Evolutionary conservation across 2,329 filamentous ascomycete genomes (phyloP).

Genomic region (Cercospora sp.): DNA sequence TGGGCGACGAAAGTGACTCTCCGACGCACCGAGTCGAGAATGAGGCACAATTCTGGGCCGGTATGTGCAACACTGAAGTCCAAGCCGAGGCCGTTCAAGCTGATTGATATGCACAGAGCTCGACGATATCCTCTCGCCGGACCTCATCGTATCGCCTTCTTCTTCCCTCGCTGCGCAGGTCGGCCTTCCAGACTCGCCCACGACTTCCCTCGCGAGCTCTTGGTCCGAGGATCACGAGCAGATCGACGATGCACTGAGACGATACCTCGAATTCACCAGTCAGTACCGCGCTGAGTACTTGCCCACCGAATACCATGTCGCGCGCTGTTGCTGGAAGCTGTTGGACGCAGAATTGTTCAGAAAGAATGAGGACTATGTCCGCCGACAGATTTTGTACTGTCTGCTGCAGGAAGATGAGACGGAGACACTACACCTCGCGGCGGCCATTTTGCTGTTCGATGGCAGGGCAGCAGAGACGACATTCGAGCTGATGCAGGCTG

Average conservation of each 20-base stretch:
- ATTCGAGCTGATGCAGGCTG: constrained; percentile 83
- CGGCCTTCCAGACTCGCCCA: neutral
- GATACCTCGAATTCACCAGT: constrained; percentile 77
- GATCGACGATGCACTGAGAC: constrained; percentile 83
- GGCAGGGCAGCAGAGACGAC: constrained; percentile 74
- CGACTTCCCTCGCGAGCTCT: constrained; percentile 40
- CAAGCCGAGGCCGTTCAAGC: neutral
- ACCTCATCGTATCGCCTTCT: neutral
- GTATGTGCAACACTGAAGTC: constrained; percentile 51
- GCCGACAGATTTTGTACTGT: constrained; percentile 88
- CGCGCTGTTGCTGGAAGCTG: constrained; percentile 75
- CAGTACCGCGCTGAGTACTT: constrained; percentile 71
- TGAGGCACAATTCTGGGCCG: constrained; percentile 86
- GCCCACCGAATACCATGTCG: constrained; percentile 74
- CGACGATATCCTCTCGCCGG: constrained; percentile 57
- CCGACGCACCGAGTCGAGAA: constrained; percentile 63
- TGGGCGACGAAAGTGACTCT: constrained; percentile 58
- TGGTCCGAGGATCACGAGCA: constrained; percentile 61
- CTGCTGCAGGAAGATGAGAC: constrained; percentile 82
- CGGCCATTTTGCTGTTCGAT: constrained; percentile 82
- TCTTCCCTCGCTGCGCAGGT: neutral
- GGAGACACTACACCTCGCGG: constrained; percentile 75
- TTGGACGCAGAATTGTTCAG: constrained; percentile 73
- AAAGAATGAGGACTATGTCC: constrained; percentile 78
- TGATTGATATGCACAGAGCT: constrained; percentile 54